A percentile compares a stretch with the other conserved stretches of the same genome.
phyloP scores from a whole-genome alignment of 1,284 basidiomycete genomes.

The Tilletia walkeri region DNA sequence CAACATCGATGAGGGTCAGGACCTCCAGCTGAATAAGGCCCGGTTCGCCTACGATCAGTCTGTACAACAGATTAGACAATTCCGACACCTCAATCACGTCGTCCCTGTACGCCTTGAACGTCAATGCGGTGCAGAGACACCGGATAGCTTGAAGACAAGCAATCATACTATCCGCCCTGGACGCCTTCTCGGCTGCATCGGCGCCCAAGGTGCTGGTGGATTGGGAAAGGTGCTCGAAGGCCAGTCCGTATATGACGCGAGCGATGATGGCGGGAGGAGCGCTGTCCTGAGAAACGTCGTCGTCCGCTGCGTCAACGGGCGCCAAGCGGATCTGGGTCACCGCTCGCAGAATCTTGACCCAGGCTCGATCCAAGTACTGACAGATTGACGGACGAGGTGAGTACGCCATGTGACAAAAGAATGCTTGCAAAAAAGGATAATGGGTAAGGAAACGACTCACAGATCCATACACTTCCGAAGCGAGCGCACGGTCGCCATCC shows the following conservation, averaged over 20 bases:
- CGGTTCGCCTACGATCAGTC: slow-evolving; percentile 82
- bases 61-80: slow-evolving; percentile 80
- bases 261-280: slow-evolving; percentile 64
- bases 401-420: too few relatives aligned
- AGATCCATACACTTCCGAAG: slow-evolving; percentile 12
- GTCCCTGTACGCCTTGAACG: slow-evolving; percentile 75
- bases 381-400: slow-evolving; percentile 70
- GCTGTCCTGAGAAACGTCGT: slow-evolving; percentile 44
- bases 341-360: slow-evolving; percentile 81
- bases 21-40: slow-evolving; percentile 72
- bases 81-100: slow-evolving; percentile 81
- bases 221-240: slow-evolving; percentile 81
- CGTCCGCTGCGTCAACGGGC: slow-evolving; percentile 67
- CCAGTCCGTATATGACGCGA: slow-evolving; percentile 84
- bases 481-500: slow-evolving; percentile 10
- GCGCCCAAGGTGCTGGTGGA: slow-evolving; percentile 59
- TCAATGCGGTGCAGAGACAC: slow-evolving; percentile 72
- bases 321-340: slow-evolving; percentile 72
- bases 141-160: slow-evolving; percentile 73
- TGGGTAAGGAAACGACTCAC: not conserved
- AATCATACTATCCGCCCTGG: slow-evolving; percentile 52
- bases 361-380: slow-evolving; percentile 71
- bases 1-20: slow-evolving; percentile 66
- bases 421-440: not conserved
- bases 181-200: slow-evolving; percentile 34